Evolutionary conservation across 176 grass and related monocot genomes (phyloP), one percentile per base, ranked within the genome.

Genomic region (Areca catechu): DNA sequence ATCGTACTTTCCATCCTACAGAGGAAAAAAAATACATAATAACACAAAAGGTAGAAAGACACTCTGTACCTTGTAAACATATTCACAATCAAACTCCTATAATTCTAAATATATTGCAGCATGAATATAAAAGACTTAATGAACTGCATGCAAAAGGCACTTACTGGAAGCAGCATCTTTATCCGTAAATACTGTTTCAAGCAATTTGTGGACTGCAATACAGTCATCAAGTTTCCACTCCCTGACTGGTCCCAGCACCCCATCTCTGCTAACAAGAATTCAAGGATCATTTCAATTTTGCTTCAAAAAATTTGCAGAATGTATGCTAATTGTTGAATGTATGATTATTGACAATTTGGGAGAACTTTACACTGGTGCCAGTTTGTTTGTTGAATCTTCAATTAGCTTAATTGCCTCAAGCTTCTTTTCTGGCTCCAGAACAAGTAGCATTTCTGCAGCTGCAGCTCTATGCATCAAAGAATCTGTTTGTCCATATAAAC

Each of bases 391-490:
- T 15, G 94, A 98, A 73, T 98, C 81, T 76, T 98, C 94, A 64
- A 98, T 98, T 89, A 98, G 69, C 50, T 89, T 89, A 63, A 98
- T 86, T 10, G 84, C 84, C 53, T 93, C 79, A 27, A 58, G 43
- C 67, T 89, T 98, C 81, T 71, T 98, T 49, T 89, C 79, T 65
- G 88, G 76, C 48, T 93, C 84, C 71, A 98, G 76, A 52, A 86
- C 62, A 67, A 83, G 89, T 49, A 92, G 81, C 94, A 98, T 93
- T 83, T 98, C 94, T 50, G 88, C 88, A 65, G 70, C 80, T 69
- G 88, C 93, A 66, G 79, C 79, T 83, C 93, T 77, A 67, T 92
- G 93, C 61, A 52, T 83, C 70, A 98, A 78, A n/a, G 84, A 89
- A 76, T 72, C 93, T 98, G 68, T 23, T 51, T 51, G 18, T 49